These are phyloP conservation scores for Rhodosporidiobolus odoratus DNA, from an alignment of 768 basidiomycete genomes.

Conservation along the genomic window DNA sequence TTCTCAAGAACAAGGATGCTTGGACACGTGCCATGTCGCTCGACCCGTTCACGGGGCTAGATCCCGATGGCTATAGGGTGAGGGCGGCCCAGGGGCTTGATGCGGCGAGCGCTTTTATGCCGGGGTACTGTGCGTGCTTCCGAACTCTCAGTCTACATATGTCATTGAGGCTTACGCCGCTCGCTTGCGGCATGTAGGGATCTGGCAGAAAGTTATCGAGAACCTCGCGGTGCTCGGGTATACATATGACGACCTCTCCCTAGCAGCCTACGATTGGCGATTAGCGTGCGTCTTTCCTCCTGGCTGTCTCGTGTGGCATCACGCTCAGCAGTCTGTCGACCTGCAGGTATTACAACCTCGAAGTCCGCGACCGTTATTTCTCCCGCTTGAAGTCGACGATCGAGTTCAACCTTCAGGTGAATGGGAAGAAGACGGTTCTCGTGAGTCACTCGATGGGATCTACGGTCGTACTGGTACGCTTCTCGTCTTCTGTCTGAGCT, in stretches of 20 bases:
- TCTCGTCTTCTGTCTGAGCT: not conserved
- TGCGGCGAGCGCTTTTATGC: conserved; percentile 50
- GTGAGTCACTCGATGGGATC: conserved; percentile 75
- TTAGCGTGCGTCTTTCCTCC: not conserved
- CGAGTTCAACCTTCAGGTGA: conserved; percentile 69
- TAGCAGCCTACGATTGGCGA: conserved; percentile 45
- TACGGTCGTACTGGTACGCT: conserved; percentile 52
- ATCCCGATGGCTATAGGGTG: conserved; percentile 76
- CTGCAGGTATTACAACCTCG: conserved; percentile 78
- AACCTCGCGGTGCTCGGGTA: conserved; percentile 90
- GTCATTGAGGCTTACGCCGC: not conserved
- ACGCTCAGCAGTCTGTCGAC: conserved; percentile 14
- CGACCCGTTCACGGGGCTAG: conserved; percentile 84
- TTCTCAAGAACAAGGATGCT: conserved; percentile 72
- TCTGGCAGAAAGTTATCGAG: conserved; percentile 68
- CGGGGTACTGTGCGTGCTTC: conserved; percentile 80
- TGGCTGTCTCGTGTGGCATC: too few species aligned
- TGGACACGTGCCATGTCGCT: conserved; percentile 90
- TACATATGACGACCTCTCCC: conserved; percentile 72
- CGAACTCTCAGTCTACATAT: not conserved
- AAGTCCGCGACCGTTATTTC: conserved; percentile 85
- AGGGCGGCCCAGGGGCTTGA: conserved; percentile 58
- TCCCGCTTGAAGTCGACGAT: conserved; percentile 67
- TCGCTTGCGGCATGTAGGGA: conserved; percentile 12
- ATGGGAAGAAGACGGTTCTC: conserved; percentile 72